Conservation (phyloP, 2,329 filamentous ascomycete species). For the Botrytis hyacinthi region DNA sequence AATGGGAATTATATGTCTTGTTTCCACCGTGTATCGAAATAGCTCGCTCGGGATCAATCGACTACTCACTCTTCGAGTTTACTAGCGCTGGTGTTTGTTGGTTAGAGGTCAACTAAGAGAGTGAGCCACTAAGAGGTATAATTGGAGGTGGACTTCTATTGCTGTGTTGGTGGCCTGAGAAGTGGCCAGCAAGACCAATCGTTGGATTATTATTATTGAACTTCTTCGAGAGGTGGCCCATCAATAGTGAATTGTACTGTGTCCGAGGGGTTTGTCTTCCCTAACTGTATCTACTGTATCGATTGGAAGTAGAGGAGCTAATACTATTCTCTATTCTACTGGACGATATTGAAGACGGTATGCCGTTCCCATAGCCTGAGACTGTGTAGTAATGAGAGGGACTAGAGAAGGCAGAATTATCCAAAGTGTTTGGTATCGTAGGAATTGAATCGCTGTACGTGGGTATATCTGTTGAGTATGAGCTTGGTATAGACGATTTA, state of each 20-base stretch:
- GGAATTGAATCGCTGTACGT: no score
- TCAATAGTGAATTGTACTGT: not conserved
- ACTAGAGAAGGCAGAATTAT: no score
- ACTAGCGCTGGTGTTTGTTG: not conserved
- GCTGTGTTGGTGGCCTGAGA: not conserved
- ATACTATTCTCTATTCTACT: no score
- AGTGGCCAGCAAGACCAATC: not conserved
- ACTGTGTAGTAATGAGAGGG: no score
- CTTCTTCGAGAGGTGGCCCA: not conserved
- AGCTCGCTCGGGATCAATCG: not conserved
- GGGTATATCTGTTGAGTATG: no score
- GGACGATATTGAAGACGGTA: no score
- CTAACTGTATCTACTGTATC: not conserved
- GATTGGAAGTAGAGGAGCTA: no score
- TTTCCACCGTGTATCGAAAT: not conserved
- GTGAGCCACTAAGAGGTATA: not conserved
- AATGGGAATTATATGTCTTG: not conserved
- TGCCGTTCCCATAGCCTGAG: no score
- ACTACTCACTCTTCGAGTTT: not conserved
- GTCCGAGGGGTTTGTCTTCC: not conserved
- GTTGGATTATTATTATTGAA: not conserved
- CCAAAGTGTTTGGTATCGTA: no score
- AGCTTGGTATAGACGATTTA: no score
- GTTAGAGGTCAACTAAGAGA: not conserved
- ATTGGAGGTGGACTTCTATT: not conserved